Conservation (phyloP, 75 land plant species). For the Ceratopteris richardii region DNA sequence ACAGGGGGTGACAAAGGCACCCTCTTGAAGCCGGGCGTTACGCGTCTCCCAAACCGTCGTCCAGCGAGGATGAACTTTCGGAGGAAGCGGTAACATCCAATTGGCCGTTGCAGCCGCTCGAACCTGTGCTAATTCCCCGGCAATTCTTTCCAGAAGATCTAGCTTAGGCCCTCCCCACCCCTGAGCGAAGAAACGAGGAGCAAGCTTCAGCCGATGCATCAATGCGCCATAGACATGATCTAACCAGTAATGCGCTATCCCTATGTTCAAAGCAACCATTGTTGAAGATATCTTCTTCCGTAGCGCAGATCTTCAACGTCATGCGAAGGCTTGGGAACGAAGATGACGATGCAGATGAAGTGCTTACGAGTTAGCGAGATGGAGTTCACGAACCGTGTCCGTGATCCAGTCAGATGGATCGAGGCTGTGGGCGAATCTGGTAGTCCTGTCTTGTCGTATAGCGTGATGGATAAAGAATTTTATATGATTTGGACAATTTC, state of each 20-base stretch:
- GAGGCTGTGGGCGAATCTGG: no score
- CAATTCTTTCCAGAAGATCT: conserved; percentile 67
- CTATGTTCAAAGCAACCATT: conserved; percentile 83
- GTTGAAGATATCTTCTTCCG: neutral
- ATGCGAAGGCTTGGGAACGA: no score
- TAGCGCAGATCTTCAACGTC: neutral
- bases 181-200: conserved; percentile 81
- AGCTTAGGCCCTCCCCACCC: conserved; percentile 94
- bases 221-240: conserved; percentile 88
- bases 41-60: conserved; percentile 79
- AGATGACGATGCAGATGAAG: no score
- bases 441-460: no score
- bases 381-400: no score
- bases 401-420: no score
- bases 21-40: conserved; percentile 67
- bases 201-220: conserved; percentile 62
- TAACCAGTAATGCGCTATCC: conserved; percentile 70
- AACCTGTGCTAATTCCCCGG: conserved; percentile 43
- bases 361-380: no score
- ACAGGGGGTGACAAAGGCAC: conserved; percentile 82
- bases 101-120: conserved; percentile 32
- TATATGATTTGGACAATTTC: no score
- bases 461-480: no score
- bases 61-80: conserved; percentile 61
- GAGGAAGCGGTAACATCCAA: conserved; percentile 67